Base-by-base conservation (phyloP, 192 early-diverging fungal genomes). In the Coemansia sp. region DNA sequence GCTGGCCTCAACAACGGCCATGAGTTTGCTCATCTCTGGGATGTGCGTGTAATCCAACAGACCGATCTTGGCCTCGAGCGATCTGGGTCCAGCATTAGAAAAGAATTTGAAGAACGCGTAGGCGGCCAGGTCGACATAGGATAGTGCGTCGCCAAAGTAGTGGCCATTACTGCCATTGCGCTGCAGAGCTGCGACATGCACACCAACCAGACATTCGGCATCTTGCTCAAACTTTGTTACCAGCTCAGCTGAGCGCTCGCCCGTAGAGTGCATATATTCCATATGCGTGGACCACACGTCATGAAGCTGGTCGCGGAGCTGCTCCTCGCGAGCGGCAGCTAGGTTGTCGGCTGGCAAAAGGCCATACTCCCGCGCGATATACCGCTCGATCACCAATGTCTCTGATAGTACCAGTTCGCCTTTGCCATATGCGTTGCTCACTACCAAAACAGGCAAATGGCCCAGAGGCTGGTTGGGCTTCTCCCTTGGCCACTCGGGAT, bases 141-240 rank as follows among this genome's bases (percentile, higher is more conserved):
- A 77, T 0, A 80, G 36, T 44, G 68, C 63, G 59, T 78, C 63
- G 41, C 88, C 85, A 52, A 86, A 63, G 40, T 78, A 79, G 63
- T 82, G 79, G 7, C 88, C 88, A 47, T 76, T 90, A 54, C 65
- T 70, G 47, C 89, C 89, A 67, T 90, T 89, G 44, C 75, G 62
- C 24, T 31, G 38, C 44, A 88, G 74, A 16, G 68, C 62, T 16
- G 57, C 27, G 31, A 60, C 57, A 33, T 60, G 57, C 31, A n/a
- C 7, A 18, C 57, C 36, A 18, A 60, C 57, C 33, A 60, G 57
- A 18, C 27, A 13, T 4, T 31, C 36, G 5, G 57, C 57, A 60
- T 60, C 57, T 36, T 60, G 57, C 16, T 60, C 57, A 36, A 60
- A 60, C 57, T 60, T 60, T 31, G 29, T 33, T 34, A 36, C 33